Base-by-base conservation (phyloP, 139 green algal genomes). In the Mychonastes homosphaera region DNA sequence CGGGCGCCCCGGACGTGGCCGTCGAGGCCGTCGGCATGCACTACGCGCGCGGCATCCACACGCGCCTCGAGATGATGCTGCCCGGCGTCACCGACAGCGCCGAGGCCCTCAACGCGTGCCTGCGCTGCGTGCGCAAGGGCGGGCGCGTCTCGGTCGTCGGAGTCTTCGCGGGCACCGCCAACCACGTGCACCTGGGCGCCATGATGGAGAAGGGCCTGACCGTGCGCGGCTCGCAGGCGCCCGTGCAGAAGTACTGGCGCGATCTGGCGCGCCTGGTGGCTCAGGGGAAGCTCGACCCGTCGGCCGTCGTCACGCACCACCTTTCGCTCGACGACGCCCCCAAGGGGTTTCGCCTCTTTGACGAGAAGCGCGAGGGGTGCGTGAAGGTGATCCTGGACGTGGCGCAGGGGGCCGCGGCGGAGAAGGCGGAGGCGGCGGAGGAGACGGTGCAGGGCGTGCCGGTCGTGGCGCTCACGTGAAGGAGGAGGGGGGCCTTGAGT, bases 201-300 rank as follows among this genome's bases (percentile, higher is more conserved):
- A 81, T 90, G 61, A 90, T 90, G 82, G 83, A 90, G 70, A 90
- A 90, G 77, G 66, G 67, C 8, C 63, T 82, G 15, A 74, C 46
- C 0, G 69, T 84, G 60, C 61, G 64, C 18, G 67, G 62, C 3
- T 67, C 67, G 3, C 72, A 79, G 59, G 75, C 72, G 13, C 69
- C 63, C 8, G 63, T 71, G 51, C 69, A 75, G 56, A 48, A 43
- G 27, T 62, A 50, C 52, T 58, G 62, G 59, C 28, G n/a, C n/a
- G 45, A 36, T 6, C 46, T 54, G 36, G 54, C 52, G 21, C 28
- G 12, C 6, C 1, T 52, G 39, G 6, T 3, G 35, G 6, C 1
- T 56, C 8, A 6, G 45, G 34, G 36, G 24, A 63, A 69, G 52
- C 68, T 89, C 39, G 53, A 87, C 50, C 81, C 80, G 15, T 56